Conservation (phyloP, 106 monocot genomes). For the Vanilla planifolia region DNA sequence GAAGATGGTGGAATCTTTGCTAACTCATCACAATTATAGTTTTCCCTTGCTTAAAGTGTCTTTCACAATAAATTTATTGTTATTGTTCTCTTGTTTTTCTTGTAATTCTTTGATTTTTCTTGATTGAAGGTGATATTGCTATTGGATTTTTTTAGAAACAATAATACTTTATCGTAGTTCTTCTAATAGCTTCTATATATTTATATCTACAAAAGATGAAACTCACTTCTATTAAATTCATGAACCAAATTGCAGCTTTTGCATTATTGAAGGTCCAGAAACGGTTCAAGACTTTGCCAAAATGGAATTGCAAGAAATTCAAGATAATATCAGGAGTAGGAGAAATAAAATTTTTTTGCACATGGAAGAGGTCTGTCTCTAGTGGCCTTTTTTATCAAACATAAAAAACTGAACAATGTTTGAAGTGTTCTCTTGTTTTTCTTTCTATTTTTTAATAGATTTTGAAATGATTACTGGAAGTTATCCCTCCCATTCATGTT, state of each 20-base stretch:
- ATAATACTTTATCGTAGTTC: background rate
- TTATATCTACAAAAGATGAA: background rate
- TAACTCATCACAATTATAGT: no score
- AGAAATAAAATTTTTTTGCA: slow-evolving; percentile 97
- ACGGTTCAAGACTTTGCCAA: slow-evolving; percentile 27
- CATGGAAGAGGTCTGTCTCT: slow-evolving; percentile 82
- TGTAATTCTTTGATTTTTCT: background rate
- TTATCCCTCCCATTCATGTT: background rate
- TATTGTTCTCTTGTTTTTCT: background rate
- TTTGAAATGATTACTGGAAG: background rate
- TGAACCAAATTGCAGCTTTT: slow-evolving; percentile 49
- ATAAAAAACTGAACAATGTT: slow-evolving; percentile 49
- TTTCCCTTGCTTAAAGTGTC: no score
- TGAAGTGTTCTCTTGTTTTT: background rate
- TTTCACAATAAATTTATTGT: background rate
- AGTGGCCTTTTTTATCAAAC: slow-evolving; percentile 56
- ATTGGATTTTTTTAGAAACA: background rate
- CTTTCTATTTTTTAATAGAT: background rate
- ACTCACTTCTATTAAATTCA: background rate
- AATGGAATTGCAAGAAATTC: slow-evolving; percentile 73
- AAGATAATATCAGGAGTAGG: slow-evolving; percentile 87
- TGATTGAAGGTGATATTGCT: background rate
- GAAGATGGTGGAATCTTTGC: no score
- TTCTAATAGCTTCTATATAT: background rate
- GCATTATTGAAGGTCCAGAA: slow-evolving; percentile 56